Evolutionary conservation across 75 land plant species (phyloP), one percentile per base, ranked within the genome.

Genomic region (Pseudotsuga menziesii): DNA sequence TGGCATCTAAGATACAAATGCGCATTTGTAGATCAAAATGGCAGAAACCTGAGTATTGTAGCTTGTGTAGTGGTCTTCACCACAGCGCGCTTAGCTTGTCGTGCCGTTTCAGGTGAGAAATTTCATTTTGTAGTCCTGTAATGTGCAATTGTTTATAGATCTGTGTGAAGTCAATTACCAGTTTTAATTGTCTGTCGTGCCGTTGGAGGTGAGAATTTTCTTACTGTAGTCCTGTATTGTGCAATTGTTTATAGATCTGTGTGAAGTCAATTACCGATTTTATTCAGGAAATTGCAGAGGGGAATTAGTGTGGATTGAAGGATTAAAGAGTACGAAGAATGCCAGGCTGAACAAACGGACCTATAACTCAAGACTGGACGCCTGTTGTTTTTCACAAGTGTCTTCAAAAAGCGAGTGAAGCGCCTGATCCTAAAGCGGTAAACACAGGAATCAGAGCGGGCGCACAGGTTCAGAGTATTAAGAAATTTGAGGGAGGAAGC

Each of bases 281-380:
- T 71, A 63, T 35, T 71, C 57, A 36, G 72, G 62, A 32, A 32
- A 55, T 52, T 56, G 61, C 77, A 78, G 39, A 62, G 54, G 54
- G 9, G 11, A 48, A 8, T 48, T 48, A 27, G 44, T 26, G 5
- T 17, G 4, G 26, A 54, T 14, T 17, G 12, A 22, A 29, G 56
- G 60, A 75, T 5, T 62, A 26, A 2, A 12, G 19, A 26, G 32
- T 29, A 0, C 32, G 17, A 52, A 22, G 60, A 41, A 91, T 91
- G 93, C 93, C 93, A 58, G 79, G 57, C 56, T 60, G 93, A 55
- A 57, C 14, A 7, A 66, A 56, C 27, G 94, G 87, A 2, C 79
- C 82, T 3, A 61, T 91, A 20, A 26, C 89, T 41, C 94, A 92
- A 82, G 94, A 91, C 79, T 92, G 94, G 94, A 85, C 87, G 76